Evolutionary conservation across 2,329 filamentous ascomycete genomes (phyloP).

Genomic region (Colletotrichum karsti): DNA sequence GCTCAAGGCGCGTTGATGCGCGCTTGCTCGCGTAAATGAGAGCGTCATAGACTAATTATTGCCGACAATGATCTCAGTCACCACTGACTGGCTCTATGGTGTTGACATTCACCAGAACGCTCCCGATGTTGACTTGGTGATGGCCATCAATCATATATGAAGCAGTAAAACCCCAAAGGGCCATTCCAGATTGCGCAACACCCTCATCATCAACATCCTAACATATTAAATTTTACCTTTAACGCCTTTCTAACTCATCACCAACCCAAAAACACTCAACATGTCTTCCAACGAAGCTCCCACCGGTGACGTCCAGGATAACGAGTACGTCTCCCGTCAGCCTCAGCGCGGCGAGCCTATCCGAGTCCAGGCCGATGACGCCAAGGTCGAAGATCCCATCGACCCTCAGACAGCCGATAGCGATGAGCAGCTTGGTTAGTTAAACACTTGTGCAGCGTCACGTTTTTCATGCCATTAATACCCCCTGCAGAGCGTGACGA

Average conservation of each 20-base stretch:
- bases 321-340: conserved; percentile 41
- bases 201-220: no score
- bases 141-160: no score
- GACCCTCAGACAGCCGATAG: conserved; percentile 39
- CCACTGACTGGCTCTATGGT: background rate
- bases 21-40: conserved; percentile 24
- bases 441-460: no score
- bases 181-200: no score
- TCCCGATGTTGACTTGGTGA: background rate
- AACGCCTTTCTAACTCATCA: no score
- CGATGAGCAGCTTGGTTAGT: conserved; percentile 44
- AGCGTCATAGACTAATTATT: conserved; percentile 26
- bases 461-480: accelerated
- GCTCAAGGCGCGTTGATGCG: conserved; percentile 11
- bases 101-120: background rate
- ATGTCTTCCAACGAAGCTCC: conserved; percentile 23
- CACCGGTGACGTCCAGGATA: conserved; percentile 17
- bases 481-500: conserved; percentile 41
- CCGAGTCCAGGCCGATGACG: conserved; percentile 42
- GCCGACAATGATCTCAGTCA: conserved; percentile 3
- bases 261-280: background rate
- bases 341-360: conserved; percentile 37
- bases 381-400: conserved; percentile 42
- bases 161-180: no score
- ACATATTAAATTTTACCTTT: no score